These are phyloP conservation scores for Xylaria sp. DNA, from an alignment of 2,329 filamentous ascomycete genomes.

Conservation along the genomic window DNA sequence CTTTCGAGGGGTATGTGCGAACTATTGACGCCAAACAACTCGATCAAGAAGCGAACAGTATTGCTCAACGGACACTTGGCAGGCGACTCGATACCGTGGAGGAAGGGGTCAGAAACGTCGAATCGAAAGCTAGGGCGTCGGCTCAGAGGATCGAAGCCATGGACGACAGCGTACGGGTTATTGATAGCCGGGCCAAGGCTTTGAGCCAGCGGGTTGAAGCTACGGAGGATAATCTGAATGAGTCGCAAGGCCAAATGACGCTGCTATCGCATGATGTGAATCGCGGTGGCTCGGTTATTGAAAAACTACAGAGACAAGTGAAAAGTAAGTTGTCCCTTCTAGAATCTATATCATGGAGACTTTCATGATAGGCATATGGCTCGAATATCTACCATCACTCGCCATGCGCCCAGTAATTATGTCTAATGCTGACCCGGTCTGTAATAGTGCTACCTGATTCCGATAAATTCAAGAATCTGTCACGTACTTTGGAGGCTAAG, in stretches of 20 bases:
- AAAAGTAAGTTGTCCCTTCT: slow-evolving; percentile 34
- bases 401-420: neutral
- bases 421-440: slow-evolving; percentile 21
- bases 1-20: slow-evolving; percentile 42
- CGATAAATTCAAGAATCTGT: slow-evolving; percentile 42
- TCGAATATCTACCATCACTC: neutral
- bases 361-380: neutral
- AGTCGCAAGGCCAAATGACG: slow-evolving; percentile 42
- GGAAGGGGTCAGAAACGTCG: slow-evolving; percentile 37
- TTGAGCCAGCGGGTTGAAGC: slow-evolving; percentile 44
- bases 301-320: slow-evolving; percentile 43
- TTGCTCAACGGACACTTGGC: slow-evolving; percentile 40
- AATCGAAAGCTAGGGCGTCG: slow-evolving; percentile 39
- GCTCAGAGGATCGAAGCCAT: slow-evolving; percentile 43
- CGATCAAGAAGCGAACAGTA: slow-evolving; percentile 44
- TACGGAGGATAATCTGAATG: slow-evolving; percentile 42
- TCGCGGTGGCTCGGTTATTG: slow-evolving; percentile 42
- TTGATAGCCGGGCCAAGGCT: slow-evolving; percentile 43
- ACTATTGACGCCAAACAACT: slow-evolving; percentile 45
- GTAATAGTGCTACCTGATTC: slow-evolving; percentile 41
- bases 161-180: slow-evolving; percentile 44
- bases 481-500: slow-evolving; percentile 42
- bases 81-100: slow-evolving; percentile 43
- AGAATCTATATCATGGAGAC: neutral
- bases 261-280: slow-evolving; percentile 44